Evolutionary conservation across 805 yeast genomes (phyloP), one percentile per base, ranked within the genome.

Genomic region (Torulaspora quercuum): DNA sequence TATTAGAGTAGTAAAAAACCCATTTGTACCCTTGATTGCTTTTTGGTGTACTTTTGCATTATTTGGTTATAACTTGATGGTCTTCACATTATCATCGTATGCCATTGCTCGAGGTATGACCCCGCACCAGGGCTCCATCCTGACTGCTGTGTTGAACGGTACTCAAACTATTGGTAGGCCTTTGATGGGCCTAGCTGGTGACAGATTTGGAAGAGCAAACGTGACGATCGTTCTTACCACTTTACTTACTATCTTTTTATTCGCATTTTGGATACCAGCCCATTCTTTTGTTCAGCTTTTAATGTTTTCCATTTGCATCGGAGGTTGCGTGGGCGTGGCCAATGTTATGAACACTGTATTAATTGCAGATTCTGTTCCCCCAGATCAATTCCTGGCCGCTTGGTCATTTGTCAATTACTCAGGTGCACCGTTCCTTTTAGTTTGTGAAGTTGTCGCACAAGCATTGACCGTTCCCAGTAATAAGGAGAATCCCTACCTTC

Each of bases 381-480:
- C 64, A 7, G 57, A 57, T 7, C 56, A 55, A 12, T 68, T 66
- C 39, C 56, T 67, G 14, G 57, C 68, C 15, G 69, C 67, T 2
- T 63, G 70, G 59, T 51, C 64, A 4, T 61, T 57, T 35, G 58
- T 63, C 4, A 65, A 62, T 34, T 33, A 56, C 7, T 33, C 47
- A 10, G 56, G 59, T 19, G 59, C 67, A 2, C 46, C 63, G 3
- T 34, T 57, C 19, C 54, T 70, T 4, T 53, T 78, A 15, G 67
- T 70, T 1, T 64, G 76, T 3, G 84, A 78, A 56, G 68, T 75
- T 6, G 69, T 77, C 33, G 82, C 77, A 0, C 69, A 78, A 39
- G 67, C 75, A 2, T 52, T 77, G 30, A 64, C 66, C 34, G 60
- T 52, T n/a, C 33, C 49, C 7, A 24, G 46, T 2, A 30, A 39